A percentile compares a stretch with the other conserved stretches of the same genome.
phyloP scores from a whole-genome alignment of 805 yeast genomes.

The Torulaspora microellipsoides region DNA sequence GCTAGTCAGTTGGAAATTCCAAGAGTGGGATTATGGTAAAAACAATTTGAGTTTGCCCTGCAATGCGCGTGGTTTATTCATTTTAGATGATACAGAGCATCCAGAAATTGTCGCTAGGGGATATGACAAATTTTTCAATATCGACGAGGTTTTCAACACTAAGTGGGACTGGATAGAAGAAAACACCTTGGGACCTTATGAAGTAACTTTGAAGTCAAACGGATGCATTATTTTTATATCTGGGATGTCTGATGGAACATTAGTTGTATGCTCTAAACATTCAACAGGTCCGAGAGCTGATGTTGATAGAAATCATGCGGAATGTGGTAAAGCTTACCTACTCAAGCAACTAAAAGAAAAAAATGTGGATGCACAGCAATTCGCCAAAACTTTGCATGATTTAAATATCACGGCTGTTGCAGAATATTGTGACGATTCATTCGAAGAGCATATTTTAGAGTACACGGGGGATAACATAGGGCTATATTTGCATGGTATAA shows the following conservation, averaged over 20 bases:
- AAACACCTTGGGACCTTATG: conserved; percentile 69
- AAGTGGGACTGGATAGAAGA: conserved; percentile 43
- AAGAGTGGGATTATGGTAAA: conserved; percentile 81
- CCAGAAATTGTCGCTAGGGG: conserved; percentile 69
- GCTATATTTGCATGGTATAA: conserved; percentile 84
- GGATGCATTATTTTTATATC: conserved; percentile 88
- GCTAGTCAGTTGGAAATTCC: conserved; percentile 69
- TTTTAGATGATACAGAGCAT: conserved; percentile 32
- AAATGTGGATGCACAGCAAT: conserved; percentile 41
- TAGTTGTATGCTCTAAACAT: conserved; percentile 88
- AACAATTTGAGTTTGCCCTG: conserved; percentile 55
- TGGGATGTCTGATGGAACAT: conserved; percentile 67
- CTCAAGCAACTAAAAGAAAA: conserved; percentile 44
- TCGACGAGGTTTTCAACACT: conserved; percentile 58
- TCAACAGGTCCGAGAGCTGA: conserved; percentile 69
- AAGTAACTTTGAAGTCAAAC: conserved; percentile 79
- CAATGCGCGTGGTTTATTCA: conserved; percentile 82
- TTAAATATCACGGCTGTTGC: conserved; percentile 77
- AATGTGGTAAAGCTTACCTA: conserved; percentile 60
- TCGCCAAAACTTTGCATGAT: conserved; percentile 52
- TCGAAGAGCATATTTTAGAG: conserved; percentile 89
- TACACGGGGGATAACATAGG: conserved; percentile 69
- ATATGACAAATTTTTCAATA: conserved; percentile 89
- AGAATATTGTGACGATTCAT: conserved; percentile 85
- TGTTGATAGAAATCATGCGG: conserved; percentile 62